Evolutionary conservation across 129 eudicot genomes (phyloP), one percentile per base, ranked within the genome.

Genomic region (Lactuca sativa): DNA sequence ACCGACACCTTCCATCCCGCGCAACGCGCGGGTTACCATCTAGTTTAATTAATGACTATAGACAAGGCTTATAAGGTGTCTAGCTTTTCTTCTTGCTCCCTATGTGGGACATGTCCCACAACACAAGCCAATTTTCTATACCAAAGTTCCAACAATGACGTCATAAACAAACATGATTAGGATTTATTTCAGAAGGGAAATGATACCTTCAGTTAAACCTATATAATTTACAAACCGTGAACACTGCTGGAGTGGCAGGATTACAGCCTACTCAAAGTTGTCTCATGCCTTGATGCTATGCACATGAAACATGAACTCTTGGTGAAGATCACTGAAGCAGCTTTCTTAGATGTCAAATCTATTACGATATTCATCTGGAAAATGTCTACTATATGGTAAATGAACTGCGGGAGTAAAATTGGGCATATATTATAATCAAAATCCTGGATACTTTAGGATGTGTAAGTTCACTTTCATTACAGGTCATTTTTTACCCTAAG

Each of bases 251-350:
- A 38, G 83, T 82, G 17, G 80, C 16, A n/a, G 88, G 80, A 71
- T 34, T 82, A 74, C 84, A 81, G 6, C 87, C 95, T 16, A 87
- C 70, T 41, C 55, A 87, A 79, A 40, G 85, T 88, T 7, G 72
- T 25, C 4, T 79, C 90, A 3, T 79, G 78, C 79, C 85, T 81
- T 80, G 66, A 91, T 81, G 77, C 90, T 88, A 64, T 83, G 72
- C 85, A 83, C 90, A 87, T 87, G 81, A 85, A 85, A 58, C 87
- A 88, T 49, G 88, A 80, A 69, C 88, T 81, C 71, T 83, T 90
- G 47, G 89, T 82, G 80, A 90, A 81, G 77, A 85, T 85, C 79
- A 83, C 92, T 59, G 51, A 13, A 40, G 44, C 30, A 25, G 2
- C 30, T 25, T 25, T 25, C 30, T 25, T 40, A 44, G 13, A 44